Base-by-base conservation (phyloP, 2,329 filamentous ascomycete genomes). In the Dendryphion nanum region DNA sequence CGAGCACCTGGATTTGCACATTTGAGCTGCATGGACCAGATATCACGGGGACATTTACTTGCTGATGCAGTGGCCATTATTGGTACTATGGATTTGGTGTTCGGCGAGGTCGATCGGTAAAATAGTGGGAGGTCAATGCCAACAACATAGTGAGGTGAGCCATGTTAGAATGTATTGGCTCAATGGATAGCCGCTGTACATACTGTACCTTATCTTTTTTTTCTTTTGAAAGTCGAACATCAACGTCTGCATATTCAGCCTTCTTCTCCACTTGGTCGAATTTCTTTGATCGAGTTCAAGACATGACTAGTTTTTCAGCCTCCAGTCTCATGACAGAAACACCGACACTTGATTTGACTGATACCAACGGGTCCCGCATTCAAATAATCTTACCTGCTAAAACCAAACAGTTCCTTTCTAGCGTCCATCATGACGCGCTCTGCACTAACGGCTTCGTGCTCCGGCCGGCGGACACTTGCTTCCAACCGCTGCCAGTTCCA, bases 61-160 rank as follows among this genome's bases (percentile, higher is more conserved):
- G 93, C 94, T 44, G 93, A 98, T 70, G 93, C 91, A 18, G 93
- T 98, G 34, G 94, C 93, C 33, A 90, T 97, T 42, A 97, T 97
- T 56, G 81, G 81, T 48, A 79, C 61, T 1, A 57, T 61, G 53
- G 66, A 69, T 40, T 29, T 69, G 1, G 66, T 69, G 6, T 68
- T 67, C 21, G 64, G 61, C 4, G 59, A 64, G 17, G 31, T 33
- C 10, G 31, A 33, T 19, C n/a, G 34, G 21, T 26, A 28, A 18
- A 21, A 8, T 8, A 8, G 17, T 5, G 8, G 5, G 35, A 21
- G 19, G 30, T 19, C 30, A 19, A 32, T 24, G 28, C n/a, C 18
- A 33, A 23, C 18, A 15, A 15, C 14, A 19, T 28, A 38, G 20
- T 28, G 35, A 21, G 21, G 5, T 19, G 18, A 28, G 16, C 24